A percentile compares a stretch with the other conserved stretches of the same genome.
These are phyloP conservation scores for Penicillium frequentans DNA, from an alignment of 2,329 filamentous ascomycete species.

Conservation along the genomic window DNA sequence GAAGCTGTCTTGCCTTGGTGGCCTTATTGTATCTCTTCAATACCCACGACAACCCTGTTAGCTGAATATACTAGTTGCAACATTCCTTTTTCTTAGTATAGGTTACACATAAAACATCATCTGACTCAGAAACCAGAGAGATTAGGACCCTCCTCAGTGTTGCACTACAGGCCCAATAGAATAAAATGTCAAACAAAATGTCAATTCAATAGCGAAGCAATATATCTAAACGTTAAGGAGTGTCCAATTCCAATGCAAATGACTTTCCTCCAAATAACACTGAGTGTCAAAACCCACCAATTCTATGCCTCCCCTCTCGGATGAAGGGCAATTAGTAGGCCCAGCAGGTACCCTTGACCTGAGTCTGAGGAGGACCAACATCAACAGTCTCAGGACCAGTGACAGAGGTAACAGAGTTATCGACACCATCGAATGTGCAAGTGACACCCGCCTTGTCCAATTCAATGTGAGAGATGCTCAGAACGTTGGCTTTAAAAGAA, in stretches of 20 bases:
- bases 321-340: not conserved
- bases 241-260: not conserved
- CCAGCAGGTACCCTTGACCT: slow-evolving; percentile 12
- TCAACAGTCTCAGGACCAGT: slow-evolving; percentile 22
- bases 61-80: no score
- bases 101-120: no score
- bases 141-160: not conserved
- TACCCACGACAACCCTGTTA: no score
- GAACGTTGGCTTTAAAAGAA: slow-evolving; percentile 1
- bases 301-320: not conserved
- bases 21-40: no score
- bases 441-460: slow-evolving; percentile 17
- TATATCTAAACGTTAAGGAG: not conserved
- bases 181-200: no score
- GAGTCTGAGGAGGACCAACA: slow-evolving; percentile 32
- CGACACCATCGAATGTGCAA: slow-evolving; percentile 25
- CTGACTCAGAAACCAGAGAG: no score
- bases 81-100: no score
- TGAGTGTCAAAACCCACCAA: not conserved
- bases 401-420: slow-evolving; percentile 22
- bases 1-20: no score
- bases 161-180: no score
- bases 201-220: no score
- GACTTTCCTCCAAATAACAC: not conserved
- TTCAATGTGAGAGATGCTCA: slow-evolving; percentile 27